phyloP scores from a whole-genome alignment of 1,139 yeast genomes.

The Diutina neorugosa region DNA sequence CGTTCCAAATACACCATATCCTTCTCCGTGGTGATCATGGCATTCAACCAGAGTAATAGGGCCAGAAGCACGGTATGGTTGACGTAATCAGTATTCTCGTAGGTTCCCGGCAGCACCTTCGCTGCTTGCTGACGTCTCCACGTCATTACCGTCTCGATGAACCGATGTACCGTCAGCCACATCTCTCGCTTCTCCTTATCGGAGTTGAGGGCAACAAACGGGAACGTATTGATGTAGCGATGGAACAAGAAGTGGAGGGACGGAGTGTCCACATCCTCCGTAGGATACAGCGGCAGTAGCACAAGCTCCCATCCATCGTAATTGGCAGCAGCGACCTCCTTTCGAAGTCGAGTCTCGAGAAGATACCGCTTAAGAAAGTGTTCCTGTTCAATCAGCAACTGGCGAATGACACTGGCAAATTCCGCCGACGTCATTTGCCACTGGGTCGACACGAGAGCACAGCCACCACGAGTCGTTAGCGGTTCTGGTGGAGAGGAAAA shows the following conservation, averaged over 20 bases:
- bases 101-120: conserved; percentile 54
- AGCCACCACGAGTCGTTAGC: too few relatives aligned
- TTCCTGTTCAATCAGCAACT: conserved; percentile 45
- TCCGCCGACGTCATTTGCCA: neutral
- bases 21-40: conserved; percentile 55
- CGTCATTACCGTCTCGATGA: conserved; percentile 56
- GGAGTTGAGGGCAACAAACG: conserved; percentile 45
- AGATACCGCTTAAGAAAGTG: conserved; percentile 80
- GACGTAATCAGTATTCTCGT: conserved; percentile 57
- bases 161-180: conserved; percentile 76
- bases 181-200: conserved; percentile 41
- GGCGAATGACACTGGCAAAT: conserved; percentile 6
- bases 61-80: conserved; percentile 49
- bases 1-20: conserved; percentile 40
- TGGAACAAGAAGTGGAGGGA: conserved; percentile 53
- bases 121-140: conserved; percentile 53
- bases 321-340: conserved; percentile 51
- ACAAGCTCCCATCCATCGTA: conserved; percentile 44
- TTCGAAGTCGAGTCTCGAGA: conserved; percentile 44
- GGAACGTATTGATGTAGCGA: conserved; percentile 55
- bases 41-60: conserved; percentile 56
- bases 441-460: neutral
- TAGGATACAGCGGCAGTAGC: conserved; percentile 31
- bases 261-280: conserved; percentile 32
- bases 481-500: neutral